Conservation (phyloP, 805 yeast species). For the Candida wancherniae region DNA sequence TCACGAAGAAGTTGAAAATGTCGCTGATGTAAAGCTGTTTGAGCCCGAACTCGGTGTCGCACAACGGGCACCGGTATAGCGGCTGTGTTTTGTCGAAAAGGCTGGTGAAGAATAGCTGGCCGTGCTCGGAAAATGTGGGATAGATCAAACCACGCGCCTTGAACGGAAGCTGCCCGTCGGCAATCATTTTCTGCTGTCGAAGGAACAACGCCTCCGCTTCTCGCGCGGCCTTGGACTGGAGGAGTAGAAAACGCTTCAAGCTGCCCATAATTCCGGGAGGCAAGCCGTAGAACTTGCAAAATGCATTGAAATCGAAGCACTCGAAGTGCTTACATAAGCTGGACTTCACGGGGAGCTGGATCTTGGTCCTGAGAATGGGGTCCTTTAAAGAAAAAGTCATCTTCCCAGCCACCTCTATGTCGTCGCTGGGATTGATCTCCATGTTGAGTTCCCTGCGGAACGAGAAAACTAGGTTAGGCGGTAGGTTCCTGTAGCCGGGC, state of each 20-base stretch:
- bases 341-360: conserved; percentile 38
- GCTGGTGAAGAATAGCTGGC: conserved; percentile 17
- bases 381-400: conserved; percentile 36
- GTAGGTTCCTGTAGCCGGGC: conserved; percentile 22
- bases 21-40: conserved; percentile 34
- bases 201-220: conserved; percentile 12
- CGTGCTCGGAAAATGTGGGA: conserved; percentile 17
- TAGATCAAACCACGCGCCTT: conserved; percentile 10
- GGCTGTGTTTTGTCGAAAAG: conserved; percentile 20
- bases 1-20: conserved; percentile 38
- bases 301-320: conserved; percentile 41
- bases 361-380: conserved; percentile 37
- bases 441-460: conserved; percentile 24
- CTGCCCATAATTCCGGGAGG: conserved; percentile 22
- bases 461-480: conserved; percentile 26
- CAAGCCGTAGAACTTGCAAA: conserved; percentile 36
- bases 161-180: conserved; percentile 8
- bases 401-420: conserved; percentile 31
- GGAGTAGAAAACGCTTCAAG: conserved; percentile 24
- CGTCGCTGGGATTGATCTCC: conserved; percentile 20
- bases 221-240: conserved; percentile 21
- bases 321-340: conserved; percentile 36
- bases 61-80: conserved; percentile 36
- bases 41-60: conserved; percentile 32
- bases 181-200: conserved; percentile 12